Evolutionary conservation across 352 stramenopile genomes (phyloP).

Genomic region (Pythium scleroteichum): DNA sequence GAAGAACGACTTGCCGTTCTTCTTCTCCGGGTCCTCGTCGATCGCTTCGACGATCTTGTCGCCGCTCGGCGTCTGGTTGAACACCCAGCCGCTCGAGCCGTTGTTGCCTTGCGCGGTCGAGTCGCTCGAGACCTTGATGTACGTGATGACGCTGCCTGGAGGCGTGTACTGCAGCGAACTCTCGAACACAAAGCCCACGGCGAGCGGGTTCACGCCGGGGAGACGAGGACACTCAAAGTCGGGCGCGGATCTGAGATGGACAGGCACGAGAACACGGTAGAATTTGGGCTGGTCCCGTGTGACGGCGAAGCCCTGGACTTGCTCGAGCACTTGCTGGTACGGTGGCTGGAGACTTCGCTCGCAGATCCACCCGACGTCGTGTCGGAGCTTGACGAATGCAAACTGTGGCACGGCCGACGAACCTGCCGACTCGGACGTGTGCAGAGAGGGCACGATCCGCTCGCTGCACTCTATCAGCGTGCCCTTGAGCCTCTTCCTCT

Average conservation of each 20-base stretch:
- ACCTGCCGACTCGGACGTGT: conserved; percentile 7
- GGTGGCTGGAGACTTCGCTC: conserved; percentile 53
- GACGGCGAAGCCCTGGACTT: conserved; percentile 70
- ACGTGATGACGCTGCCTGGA: conserved; percentile 73
- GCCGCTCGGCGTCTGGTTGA: conserved; percentile 60
- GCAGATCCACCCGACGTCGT: conserved; percentile 81
- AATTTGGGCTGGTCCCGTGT: conserved; percentile 73
- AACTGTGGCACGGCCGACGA: conserved; percentile 29
- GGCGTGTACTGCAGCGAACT: conserved; percentile 78
- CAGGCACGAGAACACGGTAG: conserved; percentile 68
- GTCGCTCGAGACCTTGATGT: conserved; percentile 75
- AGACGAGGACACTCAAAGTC: conserved; percentile 79
- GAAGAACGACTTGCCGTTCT: conserved; percentile 84
- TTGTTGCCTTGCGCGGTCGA: conserved; percentile 37
- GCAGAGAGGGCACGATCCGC: conserved; percentile 49
- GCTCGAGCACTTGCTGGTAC: conserved; percentile 56
- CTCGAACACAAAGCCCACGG: conserved; percentile 75
- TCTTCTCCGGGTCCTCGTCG: conserved; percentile 74
- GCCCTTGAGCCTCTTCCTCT: conserved; percentile 62
- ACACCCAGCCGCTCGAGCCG: conserved; percentile 63
- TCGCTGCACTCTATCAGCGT: conserved; percentile 83
- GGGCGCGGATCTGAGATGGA: conserved; percentile 67
- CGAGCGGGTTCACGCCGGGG: conserved; percentile 61
- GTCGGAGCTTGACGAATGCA: conserved; percentile 77
- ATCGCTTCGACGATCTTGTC: conserved; percentile 71